Percentiles rank a stretch among this genome's conserved stretches.
phyloP scores from a whole-genome alignment of 1,284 basidiomycete species.

The Blastosporella zonata region DNA sequence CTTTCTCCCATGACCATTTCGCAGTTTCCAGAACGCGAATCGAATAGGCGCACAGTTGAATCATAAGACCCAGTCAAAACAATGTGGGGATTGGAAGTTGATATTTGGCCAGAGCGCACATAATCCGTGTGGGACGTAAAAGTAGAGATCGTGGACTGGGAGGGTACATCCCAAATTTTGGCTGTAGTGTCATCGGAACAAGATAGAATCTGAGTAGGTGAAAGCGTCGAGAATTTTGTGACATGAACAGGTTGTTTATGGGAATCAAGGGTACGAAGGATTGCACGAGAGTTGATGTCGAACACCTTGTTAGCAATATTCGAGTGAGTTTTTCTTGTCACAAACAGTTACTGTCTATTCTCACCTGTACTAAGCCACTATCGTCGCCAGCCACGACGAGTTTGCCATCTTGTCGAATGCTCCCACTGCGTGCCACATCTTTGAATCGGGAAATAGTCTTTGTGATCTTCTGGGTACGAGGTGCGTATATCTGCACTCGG shows the following conservation, averaged over 20 bases:
- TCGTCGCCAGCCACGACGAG: conserved; percentile 95
- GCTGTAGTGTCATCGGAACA: conserved; percentile 97
- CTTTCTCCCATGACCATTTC: conserved; percentile 80
- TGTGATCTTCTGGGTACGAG: conserved; percentile 90
- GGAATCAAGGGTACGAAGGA: conserved; percentile 87
- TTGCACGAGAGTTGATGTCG: conserved; percentile 92
- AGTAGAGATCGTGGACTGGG: conserved; percentile 76
- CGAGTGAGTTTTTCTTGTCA: conserved; percentile 11
- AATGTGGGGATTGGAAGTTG: conserved; percentile 79
- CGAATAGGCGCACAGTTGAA: conserved; percentile 86
- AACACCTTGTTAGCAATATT: conserved; percentile 62
- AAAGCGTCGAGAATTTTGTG: conserved; percentile 84
- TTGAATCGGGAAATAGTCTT: conserved; percentile 98
- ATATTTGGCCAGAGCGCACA: conserved; percentile 89
- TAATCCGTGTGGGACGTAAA: conserved; percentile 92
- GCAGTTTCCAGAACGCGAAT: conserved; percentile 76
- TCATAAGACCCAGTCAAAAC: conserved; percentile 96
- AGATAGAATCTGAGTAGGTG: conserved; percentile 83
- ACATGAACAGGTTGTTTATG: conserved; percentile 97
- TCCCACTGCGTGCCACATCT: conserved; percentile 87
- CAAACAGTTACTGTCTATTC: conserved; percentile 8
- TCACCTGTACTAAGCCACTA: conserved; percentile 86
- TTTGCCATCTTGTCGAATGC: conserved; percentile 90
- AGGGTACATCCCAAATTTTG: conserved; percentile 94
- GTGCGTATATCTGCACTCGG: conserved; percentile 93